These are phyloP conservation scores for Ciborinia camelliae DNA, from an alignment of 2,329 filamentous ascomycete species.

Conservation along the genomic window DNA sequence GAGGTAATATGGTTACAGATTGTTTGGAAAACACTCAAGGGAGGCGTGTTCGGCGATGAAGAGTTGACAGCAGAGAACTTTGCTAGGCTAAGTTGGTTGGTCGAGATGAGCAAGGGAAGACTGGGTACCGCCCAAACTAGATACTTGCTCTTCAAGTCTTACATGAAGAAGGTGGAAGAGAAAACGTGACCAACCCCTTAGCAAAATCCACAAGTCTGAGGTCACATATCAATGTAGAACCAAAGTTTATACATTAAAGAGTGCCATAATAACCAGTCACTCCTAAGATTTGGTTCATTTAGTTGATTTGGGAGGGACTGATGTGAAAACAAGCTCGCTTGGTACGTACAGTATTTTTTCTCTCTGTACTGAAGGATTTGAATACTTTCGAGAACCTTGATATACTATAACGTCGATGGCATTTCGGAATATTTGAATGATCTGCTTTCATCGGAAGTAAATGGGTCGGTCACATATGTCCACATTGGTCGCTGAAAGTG, in stretches of 20 bases:
- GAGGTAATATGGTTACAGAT: conserved; percentile 24
- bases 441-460: background rate
- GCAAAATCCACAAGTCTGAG: background rate
- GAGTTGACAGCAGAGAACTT: conserved; percentile 25
- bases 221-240: background rate
- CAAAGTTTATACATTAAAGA: background rate
- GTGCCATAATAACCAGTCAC: no score
- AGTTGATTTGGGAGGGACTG: background rate
- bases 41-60: background rate
- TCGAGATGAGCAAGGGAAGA: conserved; percentile 26
- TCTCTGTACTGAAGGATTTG: background rate
- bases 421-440: background rate
- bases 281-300: no score
- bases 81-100: conserved; percentile 26
- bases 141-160: conserved; percentile 26
- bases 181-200: background rate
- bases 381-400: background rate
- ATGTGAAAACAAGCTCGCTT: background rate
- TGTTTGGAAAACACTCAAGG: conserved; percentile 24
- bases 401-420: background rate
- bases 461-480: background rate
- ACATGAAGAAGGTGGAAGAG: background rate
- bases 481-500: no score
- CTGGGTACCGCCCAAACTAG: conserved; percentile 29
- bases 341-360: no score